Evolutionary conservation across 306 rosid species (phyloP), one percentile per base, ranked within the genome.

Genomic region (Citrullus mucosospermus): DNA sequence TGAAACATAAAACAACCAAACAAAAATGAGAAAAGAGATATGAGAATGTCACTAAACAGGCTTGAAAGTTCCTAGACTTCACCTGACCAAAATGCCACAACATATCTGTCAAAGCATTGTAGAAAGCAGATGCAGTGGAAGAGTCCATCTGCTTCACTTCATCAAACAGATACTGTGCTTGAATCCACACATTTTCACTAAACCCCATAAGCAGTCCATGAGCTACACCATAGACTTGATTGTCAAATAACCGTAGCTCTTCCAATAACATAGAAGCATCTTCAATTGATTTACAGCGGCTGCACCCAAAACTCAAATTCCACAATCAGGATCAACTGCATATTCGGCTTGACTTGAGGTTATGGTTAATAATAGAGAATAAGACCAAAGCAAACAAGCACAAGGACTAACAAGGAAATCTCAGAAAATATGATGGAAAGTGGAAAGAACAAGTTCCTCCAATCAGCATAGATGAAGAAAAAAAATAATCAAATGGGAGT

Each of bases 31-130:
- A 43, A 71, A 25, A 28, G 11, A 9, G 7, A 8, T 20, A 68
- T 43, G 18, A 43, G 53, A 68, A n/a, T 11, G 9, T 11, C 39
- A 69, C n/a, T 44, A 46, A 46, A 46, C 57, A 70, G 75, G 56
- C 39, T 70, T 46, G 69, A 15, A n/a, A 68, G 11, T 68, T 43
- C 18, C 4, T 67, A 50, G 60, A 76, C 55, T 70, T 85, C 81
- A 95, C 97, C 96, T 94, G 98, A 66, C 97, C 97, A 54, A 88
- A 91, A 85, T 95, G 96, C 98, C 97, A 95, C 16, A 95, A 81
- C 98, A 95, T 95, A 81, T 95, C 98, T 13, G 98, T 92, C 56
- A 95, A 91, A 56, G 98, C 97, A 84, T 95, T 95, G 68, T 89
- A 92, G 79, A 95, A 95, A 11, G 97, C 97, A 70, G 98, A 91